These are phyloP conservation scores for Trametes coccinea DNA, from an alignment of 768 basidiomycete genomes.

Conservation along the genomic window DNA sequence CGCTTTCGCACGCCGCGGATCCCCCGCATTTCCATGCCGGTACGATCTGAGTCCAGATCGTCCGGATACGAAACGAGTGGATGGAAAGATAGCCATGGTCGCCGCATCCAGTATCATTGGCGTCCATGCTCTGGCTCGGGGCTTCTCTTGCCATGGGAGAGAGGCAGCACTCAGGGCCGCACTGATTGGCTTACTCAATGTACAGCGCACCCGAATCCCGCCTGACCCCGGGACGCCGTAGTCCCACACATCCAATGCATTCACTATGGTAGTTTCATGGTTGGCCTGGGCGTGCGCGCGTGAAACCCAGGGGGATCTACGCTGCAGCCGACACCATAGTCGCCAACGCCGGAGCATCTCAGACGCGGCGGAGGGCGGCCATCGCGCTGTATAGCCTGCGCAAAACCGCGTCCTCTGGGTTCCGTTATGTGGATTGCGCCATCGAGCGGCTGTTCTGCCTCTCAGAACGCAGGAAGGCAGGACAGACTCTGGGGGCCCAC, in stretches of 20 bases:
- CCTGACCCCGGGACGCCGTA: not conserved
- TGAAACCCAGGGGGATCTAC: conserved; percentile 5
- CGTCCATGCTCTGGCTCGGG: conserved; percentile 2
- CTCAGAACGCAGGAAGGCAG: not conserved
- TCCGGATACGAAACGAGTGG: conserved; percentile 6
- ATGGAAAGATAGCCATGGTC: not conserved
- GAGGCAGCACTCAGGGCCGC: conserved; percentile 8
- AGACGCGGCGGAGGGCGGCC: not conserved
- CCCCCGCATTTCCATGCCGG: conserved; percentile 12
- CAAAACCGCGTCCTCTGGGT: not conserved
- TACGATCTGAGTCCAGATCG: conserved; percentile 8
- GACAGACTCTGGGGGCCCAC: conserved; percentile 2
- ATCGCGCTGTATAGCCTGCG: not conserved
- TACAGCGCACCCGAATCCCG: not conserved
- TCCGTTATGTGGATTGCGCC: conserved; percentile 6
- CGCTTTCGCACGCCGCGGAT: conserved; percentile 12
- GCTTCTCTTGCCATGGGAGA: conserved; percentile 12
- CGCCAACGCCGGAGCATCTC: not conserved
- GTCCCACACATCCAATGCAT: not conserved
- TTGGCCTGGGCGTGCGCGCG: not conserved
- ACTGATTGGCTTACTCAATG: conserved; percentile 18
- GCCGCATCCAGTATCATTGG: conserved; percentile 9
- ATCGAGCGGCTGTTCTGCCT: conserved; percentile 10
- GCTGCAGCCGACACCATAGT: not conserved
- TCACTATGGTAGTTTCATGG: not conserved